A percentile compares a stretch with the other conserved stretches of the same genome.
phyloP scores from a whole-genome alignment of 2,329 filamentous ascomycete species.

The Nemania serpens region DNA sequence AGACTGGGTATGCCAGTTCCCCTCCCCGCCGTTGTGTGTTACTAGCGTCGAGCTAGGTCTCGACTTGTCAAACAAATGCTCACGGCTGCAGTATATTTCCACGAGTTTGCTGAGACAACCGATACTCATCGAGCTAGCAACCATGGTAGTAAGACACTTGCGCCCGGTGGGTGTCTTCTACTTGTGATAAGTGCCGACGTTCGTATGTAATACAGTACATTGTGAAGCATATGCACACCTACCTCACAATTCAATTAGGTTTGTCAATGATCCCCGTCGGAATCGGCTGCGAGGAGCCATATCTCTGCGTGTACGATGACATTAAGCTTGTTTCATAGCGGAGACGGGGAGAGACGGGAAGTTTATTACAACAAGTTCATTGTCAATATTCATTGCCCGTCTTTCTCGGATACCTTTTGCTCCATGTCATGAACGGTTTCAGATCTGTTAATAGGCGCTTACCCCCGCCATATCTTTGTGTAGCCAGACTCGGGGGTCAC shows the following conservation, averaged over 20 bases:
- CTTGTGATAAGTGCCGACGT: no score
- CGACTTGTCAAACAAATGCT: not conserved
- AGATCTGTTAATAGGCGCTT: not conserved
- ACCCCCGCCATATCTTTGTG: no score
- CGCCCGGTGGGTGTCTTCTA: no score
- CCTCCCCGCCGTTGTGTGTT: not conserved
- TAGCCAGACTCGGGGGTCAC: no score
- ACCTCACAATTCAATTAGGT: no score
- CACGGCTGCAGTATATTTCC: not conserved
- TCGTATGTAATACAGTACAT: no score
- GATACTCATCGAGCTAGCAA: no score
- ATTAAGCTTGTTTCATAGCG: not conserved
- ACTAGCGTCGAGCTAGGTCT: not conserved
- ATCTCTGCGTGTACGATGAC: not conserved
- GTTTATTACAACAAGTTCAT: conserved; percentile 14
- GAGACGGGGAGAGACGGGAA: not conserved
- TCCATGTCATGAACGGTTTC: conserved; percentile 6
- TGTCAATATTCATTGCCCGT: conserved; percentile 18
- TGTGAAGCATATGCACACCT: no score
- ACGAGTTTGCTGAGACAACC: not conserved
- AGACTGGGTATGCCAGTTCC: no score
- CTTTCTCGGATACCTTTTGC: conserved; percentile 8
- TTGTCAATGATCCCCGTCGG: no score
- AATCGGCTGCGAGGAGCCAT: no score
- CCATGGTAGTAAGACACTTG: no score